A percentile compares a stretch with the other conserved stretches of the same genome.
phyloP scores from a whole-genome alignment of 257 asterid species.

The Knoxia roxburghii region DNA sequence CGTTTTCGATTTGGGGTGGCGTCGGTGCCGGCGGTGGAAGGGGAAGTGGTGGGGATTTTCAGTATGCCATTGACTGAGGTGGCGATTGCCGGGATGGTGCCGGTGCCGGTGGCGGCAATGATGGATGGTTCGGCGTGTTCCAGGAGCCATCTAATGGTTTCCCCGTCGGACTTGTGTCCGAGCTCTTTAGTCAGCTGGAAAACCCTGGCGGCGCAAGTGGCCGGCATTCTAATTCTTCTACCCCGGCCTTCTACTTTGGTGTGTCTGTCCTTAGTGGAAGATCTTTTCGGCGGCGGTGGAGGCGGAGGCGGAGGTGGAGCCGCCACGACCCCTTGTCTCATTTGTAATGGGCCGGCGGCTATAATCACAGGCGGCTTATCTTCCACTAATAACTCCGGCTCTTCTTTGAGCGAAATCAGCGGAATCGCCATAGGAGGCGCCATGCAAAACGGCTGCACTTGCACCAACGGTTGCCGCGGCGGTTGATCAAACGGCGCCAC shows the following conservation, averaged over 20 bases:
- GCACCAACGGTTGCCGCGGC: neutral
- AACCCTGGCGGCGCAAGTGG: slow-evolving; percentile 72
- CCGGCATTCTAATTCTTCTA: slow-evolving; percentile 67
- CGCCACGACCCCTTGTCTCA: slow-evolving; percentile 1
- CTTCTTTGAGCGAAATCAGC: slow-evolving; percentile 32
- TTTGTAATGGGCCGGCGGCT: slow-evolving; percentile 14
- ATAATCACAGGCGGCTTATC: slow-evolving; percentile 21
- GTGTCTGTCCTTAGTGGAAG: slow-evolving; percentile 58
- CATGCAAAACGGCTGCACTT: slow-evolving; percentile 24
- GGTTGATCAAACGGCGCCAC: neutral
- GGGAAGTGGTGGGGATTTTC: slow-evolving; percentile 43
- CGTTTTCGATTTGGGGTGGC: slow-evolving; percentile 29
- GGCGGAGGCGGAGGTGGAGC: slow-evolving; percentile 12
- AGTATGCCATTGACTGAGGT: slow-evolving; percentile 57
- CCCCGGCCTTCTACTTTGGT: slow-evolving; percentile 74
- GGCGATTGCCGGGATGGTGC: slow-evolving; percentile 69
- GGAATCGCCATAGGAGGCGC: slow-evolving; percentile 23
- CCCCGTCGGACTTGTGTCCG: slow-evolving; percentile 78
- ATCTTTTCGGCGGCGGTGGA: slow-evolving; percentile 32
- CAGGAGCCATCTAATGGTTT: slow-evolving; percentile 70
- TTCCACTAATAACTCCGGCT: slow-evolving; percentile 26
- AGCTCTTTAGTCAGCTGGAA: slow-evolving; percentile 74
- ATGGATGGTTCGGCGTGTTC: slow-evolving; percentile 65
- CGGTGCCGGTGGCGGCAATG: slow-evolving; percentile 66
- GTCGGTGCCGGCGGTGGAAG: slow-evolving; percentile 3